Base-by-base conservation (phyloP, 2,329 filamentous ascomycete genomes). In the Lasiodiplodia gonubiensis region DNA sequence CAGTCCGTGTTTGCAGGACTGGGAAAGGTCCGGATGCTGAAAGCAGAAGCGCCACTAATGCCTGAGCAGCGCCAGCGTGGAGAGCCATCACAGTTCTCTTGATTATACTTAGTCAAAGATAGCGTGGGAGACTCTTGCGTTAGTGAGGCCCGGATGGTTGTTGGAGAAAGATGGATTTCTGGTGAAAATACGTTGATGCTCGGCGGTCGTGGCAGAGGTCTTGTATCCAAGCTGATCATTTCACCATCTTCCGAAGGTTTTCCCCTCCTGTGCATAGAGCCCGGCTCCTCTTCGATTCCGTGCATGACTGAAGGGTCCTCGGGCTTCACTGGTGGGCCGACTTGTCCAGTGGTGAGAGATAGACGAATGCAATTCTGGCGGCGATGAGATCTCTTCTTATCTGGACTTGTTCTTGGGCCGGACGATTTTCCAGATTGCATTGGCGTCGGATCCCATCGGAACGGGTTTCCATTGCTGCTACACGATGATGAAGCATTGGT, bases 281-380 rank as follows among this genome's bases (percentile, higher is more conserved):
- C 42, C 1, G 76, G 71, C 51, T 81, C 77, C 68, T 82, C 80
- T 51, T 76, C 71, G n/a, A 80, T 79, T 16, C 75, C 76, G 16
- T 77, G 72, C 70, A 80, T 78, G 14, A 70, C 52, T 8, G 75
- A 73, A 52, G 77, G 76, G 51, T 78, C 81, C 1, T 74, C 73
- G 4, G 76, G 73, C 66, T 76, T 72, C 64, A 74, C 78, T 3
- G 68, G 70, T 14, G 79, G 79, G 0, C 80, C 80, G 23, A 82
- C 72, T 12, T 81, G 75, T 3, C 79, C 80, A 12, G 81, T 80
- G 7, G 76, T 77, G 2, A 83, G 70, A 1, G 79, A 82, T 25
- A 83, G 80, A 4, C 82, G 77, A 14, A 84, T 81, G 67, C 80
- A 82, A 52, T 82, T 82, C 68, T 81, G 80, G 49, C 81, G 70